These are phyloP conservation scores for Madurella mycetomatis DNA, from an alignment of 2,329 filamentous ascomycete species.

Conservation along the genomic window DNA sequence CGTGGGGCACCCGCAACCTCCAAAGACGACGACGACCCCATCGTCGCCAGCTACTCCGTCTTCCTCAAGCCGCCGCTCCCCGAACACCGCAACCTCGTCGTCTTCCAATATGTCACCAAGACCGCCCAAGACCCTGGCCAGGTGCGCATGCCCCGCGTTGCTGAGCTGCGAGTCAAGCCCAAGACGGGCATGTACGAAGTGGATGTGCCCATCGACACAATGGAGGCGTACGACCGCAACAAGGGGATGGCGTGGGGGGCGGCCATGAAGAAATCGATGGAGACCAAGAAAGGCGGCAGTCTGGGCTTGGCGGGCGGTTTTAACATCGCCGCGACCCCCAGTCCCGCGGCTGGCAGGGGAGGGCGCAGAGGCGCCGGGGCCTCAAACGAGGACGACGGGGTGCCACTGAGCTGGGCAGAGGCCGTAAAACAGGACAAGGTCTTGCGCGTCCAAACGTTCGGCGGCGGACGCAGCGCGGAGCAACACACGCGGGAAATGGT, in stretches of 20 bases:
- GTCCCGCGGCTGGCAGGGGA: conserved; percentile 32
- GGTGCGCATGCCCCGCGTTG: conserved; percentile 59
- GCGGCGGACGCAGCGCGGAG: conserved; percentile 66
- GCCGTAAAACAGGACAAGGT: conserved; percentile 67
- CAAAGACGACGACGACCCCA: conserved; percentile 52
- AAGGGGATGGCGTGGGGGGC: conserved; percentile 82
- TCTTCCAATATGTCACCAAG: conserved; percentile 87
- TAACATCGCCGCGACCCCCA: conserved; percentile 46
- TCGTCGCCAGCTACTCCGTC: conserved; percentile 74
- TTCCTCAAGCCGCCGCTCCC: conserved; percentile 73
- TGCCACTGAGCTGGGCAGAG: conserved; percentile 53
- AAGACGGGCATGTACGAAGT: conserved; percentile 81
- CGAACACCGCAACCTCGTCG: conserved; percentile 61
- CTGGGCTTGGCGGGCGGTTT: conserved; percentile 71
- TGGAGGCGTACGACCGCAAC: conserved; percentile 71
- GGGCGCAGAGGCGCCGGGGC: conserved; percentile 27
- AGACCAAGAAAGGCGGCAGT: conserved; percentile 58
- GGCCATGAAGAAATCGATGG: conserved; percentile 59
- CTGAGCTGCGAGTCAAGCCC: conserved; percentile 77
- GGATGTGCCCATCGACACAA: conserved; percentile 77
- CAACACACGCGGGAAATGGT: conserved; percentile 81
- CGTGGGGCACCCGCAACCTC: background rate
- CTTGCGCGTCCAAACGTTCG: conserved; percentile 75
- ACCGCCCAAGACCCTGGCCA: conserved; percentile 49
- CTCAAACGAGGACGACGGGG: conserved; percentile 39